Conservation (phyloP, 2,329 filamentous ascomycete genomes). For the Aspergillus ibericus region DNA sequence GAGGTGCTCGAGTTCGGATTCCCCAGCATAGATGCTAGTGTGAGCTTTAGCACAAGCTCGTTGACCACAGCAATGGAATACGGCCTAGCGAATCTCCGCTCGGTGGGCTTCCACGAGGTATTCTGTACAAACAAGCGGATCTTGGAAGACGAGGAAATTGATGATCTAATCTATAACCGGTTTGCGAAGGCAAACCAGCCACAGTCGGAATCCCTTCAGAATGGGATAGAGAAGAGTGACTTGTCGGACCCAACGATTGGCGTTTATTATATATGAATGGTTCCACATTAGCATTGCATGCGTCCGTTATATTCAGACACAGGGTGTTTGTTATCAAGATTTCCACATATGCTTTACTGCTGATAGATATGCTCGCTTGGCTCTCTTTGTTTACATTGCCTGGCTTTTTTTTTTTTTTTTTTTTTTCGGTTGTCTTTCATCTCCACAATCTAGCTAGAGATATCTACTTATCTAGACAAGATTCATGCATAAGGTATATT, state of each 20-base stretch:
- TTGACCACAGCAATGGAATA: slow-evolving; percentile 24
- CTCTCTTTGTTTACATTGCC: too few relatives aligned
- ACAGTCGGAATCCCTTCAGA: background rate
- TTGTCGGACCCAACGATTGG: slow-evolving; percentile 5
- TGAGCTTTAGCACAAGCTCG: slow-evolving; percentile 22
- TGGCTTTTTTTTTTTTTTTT: too few relatives aligned
- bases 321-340: too few relatives aligned
- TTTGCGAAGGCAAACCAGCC: slow-evolving; percentile 3
- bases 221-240: background rate
- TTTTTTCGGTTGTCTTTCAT: too few relatives aligned
- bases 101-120: slow-evolving; percentile 29
- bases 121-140: slow-evolving; percentile 22
- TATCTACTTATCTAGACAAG: too few relatives aligned
- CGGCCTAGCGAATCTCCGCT: slow-evolving; percentile 26
- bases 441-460: too few relatives aligned
- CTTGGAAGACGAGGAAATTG: slow-evolving; percentile 29
- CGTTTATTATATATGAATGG: slow-evolving; percentile 21
- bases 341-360: too few relatives aligned
- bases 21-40: slow-evolving; percentile 17
- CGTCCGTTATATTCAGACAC: background rate
- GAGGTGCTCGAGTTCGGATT: slow-evolving; percentile 31
- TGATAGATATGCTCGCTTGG: too few relatives aligned
- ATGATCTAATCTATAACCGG: slow-evolving; percentile 25
- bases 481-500: too few relatives aligned
- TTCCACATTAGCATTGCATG: background rate